Evolutionary conservation across 345 rosid species (phyloP).

Genomic region (Corchorus olitorius): DNA sequence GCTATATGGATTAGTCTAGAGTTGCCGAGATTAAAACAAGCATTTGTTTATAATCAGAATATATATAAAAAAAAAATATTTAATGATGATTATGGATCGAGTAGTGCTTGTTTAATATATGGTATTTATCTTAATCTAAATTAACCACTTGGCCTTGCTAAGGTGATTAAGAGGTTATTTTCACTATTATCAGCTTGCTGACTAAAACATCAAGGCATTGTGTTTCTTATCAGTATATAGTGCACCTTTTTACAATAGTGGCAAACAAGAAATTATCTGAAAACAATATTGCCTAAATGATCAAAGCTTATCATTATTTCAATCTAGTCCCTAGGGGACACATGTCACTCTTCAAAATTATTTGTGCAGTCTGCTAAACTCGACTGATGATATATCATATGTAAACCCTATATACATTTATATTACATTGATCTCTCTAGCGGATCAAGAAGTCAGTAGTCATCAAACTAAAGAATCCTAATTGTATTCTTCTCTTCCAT

Average conservation of each 20-base stretch:
- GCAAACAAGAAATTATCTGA: conserved; percentile 19
- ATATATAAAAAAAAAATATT: too few species aligned
- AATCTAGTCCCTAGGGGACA: too few species aligned
- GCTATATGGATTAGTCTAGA: neutral
- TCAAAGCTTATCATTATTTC: too few species aligned
- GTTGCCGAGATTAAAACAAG: neutral
- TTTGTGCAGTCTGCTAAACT: too few species aligned
- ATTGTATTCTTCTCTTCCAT: too few species aligned
- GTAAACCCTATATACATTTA: too few species aligned
- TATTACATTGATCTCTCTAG: too few species aligned
- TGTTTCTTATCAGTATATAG: neutral
- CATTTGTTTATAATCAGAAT: neutral
- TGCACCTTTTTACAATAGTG: conserved; percentile 10
- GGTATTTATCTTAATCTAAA: neutral
- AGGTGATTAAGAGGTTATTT: neutral
- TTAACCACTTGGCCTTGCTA: neutral
- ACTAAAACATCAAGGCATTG: neutral
- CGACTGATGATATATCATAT: too few species aligned
- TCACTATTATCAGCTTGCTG: neutral
- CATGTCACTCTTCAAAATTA: too few species aligned
- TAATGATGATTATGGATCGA: neutral
- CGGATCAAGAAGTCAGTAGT: too few species aligned
- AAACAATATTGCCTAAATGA: neutral
- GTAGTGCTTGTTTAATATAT: neutral
- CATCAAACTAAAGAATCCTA: too few species aligned